Evolutionary conservation across 2,329 filamentous ascomycete species (phyloP), one percentile per base, ranked within the genome.

Genomic region (Alternaria sp.): DNA sequence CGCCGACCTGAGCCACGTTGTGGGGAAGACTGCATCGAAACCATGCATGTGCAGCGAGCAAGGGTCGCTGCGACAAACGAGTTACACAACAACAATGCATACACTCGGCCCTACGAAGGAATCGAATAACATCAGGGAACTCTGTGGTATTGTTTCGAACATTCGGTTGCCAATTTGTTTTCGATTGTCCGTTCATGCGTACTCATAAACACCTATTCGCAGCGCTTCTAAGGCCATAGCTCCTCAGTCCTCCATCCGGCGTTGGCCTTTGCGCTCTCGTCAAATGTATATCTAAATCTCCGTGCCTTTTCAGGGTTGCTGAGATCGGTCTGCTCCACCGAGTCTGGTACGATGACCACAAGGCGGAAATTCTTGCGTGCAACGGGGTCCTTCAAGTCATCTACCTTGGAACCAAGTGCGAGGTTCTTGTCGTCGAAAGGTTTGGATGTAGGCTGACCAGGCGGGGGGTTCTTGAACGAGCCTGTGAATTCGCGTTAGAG

Each of bases 321-420:
- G 54, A 96, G 78, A 75, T 95, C 91, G 16, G 91, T 83, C 70
- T 85, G 84, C 75, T 97, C 93, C 20, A 96, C 89, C 75, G 91
- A 88, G 9, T 91, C 86, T 0, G 97, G 89, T 50, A 89, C 88
- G 75, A 99, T 95, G 74, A 95, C 89, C 4, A 97, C 92, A 0
- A 97, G 92, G 54, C 94, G 84, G 75, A 97, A 97, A 76, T 96
- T 92, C 66, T 81, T 81, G 67, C 93, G 84, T 41, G 92, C 92
- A 57, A 90, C 79, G 34, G 81, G 77, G 70, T 98, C 93, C 45
- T 92, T 79, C 6, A 96, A 78, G 69, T 90, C 87, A 18, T 87
- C 84, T 16, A 95, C 89, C 77, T 88, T 89, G 76, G 91, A 88
- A 11, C 86, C 86, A 2, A 87, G 70, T 52, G 80, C 76, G 40